These are phyloP conservation scores for Parafenestella ontariensis DNA, from an alignment of 2,329 filamentous ascomycete genomes.

Conservation along the genomic window DNA sequence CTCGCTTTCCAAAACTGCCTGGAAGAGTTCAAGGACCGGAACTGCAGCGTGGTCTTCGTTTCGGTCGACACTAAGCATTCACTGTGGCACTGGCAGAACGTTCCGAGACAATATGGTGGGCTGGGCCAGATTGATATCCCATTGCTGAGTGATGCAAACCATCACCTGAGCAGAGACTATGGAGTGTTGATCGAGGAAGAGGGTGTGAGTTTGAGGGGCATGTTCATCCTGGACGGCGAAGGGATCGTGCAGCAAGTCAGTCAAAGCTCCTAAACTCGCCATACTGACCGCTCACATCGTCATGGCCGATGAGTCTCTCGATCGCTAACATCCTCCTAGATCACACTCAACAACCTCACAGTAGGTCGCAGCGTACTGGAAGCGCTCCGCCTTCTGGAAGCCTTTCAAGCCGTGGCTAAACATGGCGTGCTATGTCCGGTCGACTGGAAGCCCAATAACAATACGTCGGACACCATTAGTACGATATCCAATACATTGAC, in stretches of 20 bases:
- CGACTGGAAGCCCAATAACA: conserved; percentile 34
- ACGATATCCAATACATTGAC: conserved; percentile 36
- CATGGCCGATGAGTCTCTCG: neutral
- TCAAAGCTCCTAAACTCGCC: neutral
- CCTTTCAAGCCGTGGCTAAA: conserved; percentile 40
- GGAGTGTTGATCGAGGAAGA: conserved; percentile 41
- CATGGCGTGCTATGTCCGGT: conserved; percentile 41
- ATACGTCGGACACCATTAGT: conserved; percentile 23
- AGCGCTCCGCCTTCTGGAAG: conserved; percentile 39
- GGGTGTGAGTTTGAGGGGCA: conserved; percentile 35
- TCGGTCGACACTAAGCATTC: conserved; percentile 42
- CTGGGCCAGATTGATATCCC: conserved; percentile 36
- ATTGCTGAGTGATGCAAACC: conserved; percentile 37
- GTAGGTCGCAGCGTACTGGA: conserved; percentile 41
- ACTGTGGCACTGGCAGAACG: conserved; percentile 41
- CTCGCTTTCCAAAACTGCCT: conserved; percentile 39
- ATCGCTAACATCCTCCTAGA: conserved; percentile 10
- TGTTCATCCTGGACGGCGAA: conserved; percentile 39
- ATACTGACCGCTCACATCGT: neutral
- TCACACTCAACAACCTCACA: conserved; percentile 38
- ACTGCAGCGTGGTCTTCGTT: conserved; percentile 36
- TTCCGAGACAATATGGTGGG: conserved; percentile 38
- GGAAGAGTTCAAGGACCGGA: conserved; percentile 36
- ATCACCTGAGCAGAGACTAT: conserved; percentile 38
- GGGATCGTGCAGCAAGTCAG: conserved; percentile 39